Evolutionary conservation across 352 stramenopile species (phyloP).

Genomic region (Phytophthora pisi): DNA sequence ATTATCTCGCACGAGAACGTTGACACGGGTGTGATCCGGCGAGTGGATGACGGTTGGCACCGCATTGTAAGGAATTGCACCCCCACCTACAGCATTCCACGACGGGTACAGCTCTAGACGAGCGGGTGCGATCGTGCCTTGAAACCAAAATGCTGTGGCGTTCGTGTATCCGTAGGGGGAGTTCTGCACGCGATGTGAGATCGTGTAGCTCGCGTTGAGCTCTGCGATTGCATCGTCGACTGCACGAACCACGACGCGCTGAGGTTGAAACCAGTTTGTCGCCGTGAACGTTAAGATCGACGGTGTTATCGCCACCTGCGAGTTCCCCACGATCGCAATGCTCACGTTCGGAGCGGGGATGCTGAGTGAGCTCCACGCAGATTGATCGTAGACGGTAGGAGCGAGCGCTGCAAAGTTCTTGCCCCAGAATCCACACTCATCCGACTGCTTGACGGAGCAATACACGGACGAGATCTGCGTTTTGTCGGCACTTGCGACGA

Average conservation of each 20-base stretch:
- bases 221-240: conserved; percentile 56
- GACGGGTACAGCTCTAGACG: conserved; percentile 25
- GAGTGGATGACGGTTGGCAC: conserved; percentile 57
- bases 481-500: background rate
- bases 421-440: conserved; percentile 57
- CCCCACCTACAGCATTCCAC: conserved; percentile 26
- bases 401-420: conserved; percentile 40
- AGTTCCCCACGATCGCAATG: conserved; percentile 57
- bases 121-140: conserved; percentile 24
- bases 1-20: conserved; percentile 56
- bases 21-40: conserved; percentile 51
- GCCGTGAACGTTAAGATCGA: conserved; percentile 68
- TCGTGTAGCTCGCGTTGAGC: conserved; percentile 33
- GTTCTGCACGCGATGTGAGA: conserved; percentile 68
- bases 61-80: conserved; percentile 64
- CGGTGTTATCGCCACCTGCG: conserved; percentile 55
- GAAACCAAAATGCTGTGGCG: conserved; percentile 67
- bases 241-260: conserved; percentile 55
- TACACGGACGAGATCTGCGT: conserved; percentile 28
- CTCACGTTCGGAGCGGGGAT: conserved; percentile 48
- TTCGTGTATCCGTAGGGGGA: conserved; percentile 52
- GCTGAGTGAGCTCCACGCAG: background rate
- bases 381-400: conserved; percentile 42
- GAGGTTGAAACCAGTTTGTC: conserved; percentile 66
- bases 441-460: conserved; percentile 36